A percentile compares a stretch with the other conserved stretches of the same genome.
Conservation (phyloP, 805 yeast genomes). For the Priceomyces carsonii region DNA sequence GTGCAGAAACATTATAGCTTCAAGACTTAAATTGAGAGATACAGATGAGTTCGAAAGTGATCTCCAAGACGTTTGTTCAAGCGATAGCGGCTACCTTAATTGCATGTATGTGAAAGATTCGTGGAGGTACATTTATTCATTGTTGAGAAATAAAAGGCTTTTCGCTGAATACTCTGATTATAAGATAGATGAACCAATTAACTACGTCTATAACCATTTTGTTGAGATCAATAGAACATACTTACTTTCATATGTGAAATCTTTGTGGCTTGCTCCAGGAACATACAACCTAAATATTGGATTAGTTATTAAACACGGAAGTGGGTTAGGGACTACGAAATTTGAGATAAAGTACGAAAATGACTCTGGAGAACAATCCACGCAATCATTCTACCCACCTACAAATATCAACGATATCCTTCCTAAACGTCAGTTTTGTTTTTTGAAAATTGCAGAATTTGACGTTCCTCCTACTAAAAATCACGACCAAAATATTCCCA, state of each 20-base stretch:
- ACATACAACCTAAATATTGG: slow-evolving; percentile 53
- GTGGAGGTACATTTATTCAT: slow-evolving; percentile 54
- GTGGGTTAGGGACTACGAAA: slow-evolving; percentile 60
- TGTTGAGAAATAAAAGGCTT: slow-evolving; percentile 51
- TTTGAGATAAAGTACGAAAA: slow-evolving; percentile 44
- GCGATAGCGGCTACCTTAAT: slow-evolving; percentile 19
- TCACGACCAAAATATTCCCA: slow-evolving; percentile 4
- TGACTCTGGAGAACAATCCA: slow-evolving; percentile 23
- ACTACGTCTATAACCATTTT: slow-evolving; percentile 43
- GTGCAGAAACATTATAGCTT: slow-evolving; percentile 27
- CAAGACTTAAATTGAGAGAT: slow-evolving; percentile 27
- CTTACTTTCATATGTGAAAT: slow-evolving; percentile 46
- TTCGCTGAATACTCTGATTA: slow-evolving; percentile 50
- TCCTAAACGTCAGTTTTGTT: slow-evolving; percentile 51
- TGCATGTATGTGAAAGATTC: slow-evolving; percentile 46
- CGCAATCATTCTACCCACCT: slow-evolving; percentile 54
- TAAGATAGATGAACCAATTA: slow-evolving; percentile 48
- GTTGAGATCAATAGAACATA: slow-evolving; percentile 53
- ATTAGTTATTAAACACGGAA: slow-evolving; percentile 50
- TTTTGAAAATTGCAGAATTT: slow-evolving; percentile 54
- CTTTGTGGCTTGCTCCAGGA: slow-evolving; percentile 49
- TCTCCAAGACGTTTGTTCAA: slow-evolving; percentile 3
- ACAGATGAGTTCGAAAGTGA: slow-evolving; percentile 14
- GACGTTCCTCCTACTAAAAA: slow-evolving; percentile 22
- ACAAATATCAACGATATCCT: slow-evolving; percentile 56